Evolutionary conservation across 805 yeast genomes (phyloP).

Genomic region (Debaryomyces prosopidis): DNA sequence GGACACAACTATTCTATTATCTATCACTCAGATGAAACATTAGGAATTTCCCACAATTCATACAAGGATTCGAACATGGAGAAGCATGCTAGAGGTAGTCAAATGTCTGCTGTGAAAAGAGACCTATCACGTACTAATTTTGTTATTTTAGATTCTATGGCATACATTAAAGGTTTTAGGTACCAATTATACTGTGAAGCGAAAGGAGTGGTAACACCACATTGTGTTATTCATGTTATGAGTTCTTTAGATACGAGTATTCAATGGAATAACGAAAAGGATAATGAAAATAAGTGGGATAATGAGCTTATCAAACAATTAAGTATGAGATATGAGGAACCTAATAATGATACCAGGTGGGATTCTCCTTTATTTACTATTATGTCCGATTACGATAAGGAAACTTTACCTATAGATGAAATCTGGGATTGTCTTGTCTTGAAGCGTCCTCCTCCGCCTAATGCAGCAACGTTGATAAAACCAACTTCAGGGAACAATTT

Average conservation of each 20-base stretch:
- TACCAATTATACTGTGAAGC: slow-evolving; percentile 95
- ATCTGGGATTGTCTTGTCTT: slow-evolving; percentile 65
- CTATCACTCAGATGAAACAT: slow-evolving; percentile 72
- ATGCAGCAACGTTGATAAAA: slow-evolving; percentile 79
- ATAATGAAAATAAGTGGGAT: slow-evolving; percentile 56
- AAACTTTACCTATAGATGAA: slow-evolving; percentile 59
- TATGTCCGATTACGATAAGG: slow-evolving; percentile 50
- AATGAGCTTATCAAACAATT: slow-evolving; percentile 63
- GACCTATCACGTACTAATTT: slow-evolving; percentile 66
- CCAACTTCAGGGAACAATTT: slow-evolving; percentile 78
- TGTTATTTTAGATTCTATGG: slow-evolving; percentile 82
- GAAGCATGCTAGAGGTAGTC: slow-evolving; percentile 78
- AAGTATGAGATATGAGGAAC: slow-evolving; percentile 89
- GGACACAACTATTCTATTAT: slow-evolving; percentile 62
- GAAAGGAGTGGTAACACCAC: slow-evolving; percentile 76
- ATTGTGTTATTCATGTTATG: slow-evolving; percentile 79
- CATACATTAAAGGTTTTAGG: slow-evolving; percentile 92
- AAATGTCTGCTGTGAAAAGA: slow-evolving; percentile 86
- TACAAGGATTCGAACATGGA: slow-evolving; percentile 76
- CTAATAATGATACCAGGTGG: slow-evolving; percentile 84
- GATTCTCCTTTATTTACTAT: slow-evolving; percentile 87
- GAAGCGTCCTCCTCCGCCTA: slow-evolving; percentile 69
- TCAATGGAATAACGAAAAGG: slow-evolving; percentile 53
- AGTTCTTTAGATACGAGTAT: slow-evolving; percentile 62
- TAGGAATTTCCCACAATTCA: slow-evolving; percentile 68